Evolutionary conservation across 192 early-diverging fungal species (phyloP), one percentile per base, ranked within the genome.

Genomic region (Umbelopsis sp.): DNA sequence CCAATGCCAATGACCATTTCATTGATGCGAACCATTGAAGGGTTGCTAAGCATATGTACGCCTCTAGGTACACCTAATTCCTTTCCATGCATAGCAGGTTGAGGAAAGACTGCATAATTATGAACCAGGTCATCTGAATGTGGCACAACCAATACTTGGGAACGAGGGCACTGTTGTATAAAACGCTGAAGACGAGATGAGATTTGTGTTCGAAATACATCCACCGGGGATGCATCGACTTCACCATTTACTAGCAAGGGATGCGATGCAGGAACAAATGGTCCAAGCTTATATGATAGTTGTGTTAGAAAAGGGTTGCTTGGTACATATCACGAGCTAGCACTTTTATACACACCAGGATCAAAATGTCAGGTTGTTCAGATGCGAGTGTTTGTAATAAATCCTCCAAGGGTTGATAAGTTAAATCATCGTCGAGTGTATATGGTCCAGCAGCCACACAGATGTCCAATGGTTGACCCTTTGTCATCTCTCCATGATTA

Each of bases 401-500:
- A 18, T 90, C 95, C 18, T 85, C 78, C 68, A 98, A 83, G 7
- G 95, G 92, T 67, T 95, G 90, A 68, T 90, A 99, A 13, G 86
- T 77, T 13, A 96, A 82, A 69, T 89, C 90, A 55, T 91, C 90
- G 9, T 86, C 85, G 30, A 96, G 73, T 10, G 94, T 95, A 75
- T 88, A 99, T 13, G 97, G 97, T 0, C 97, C 97, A 2, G 90
- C 79, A 7, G 94, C 91, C 13, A 92, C 77, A 1, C 94, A 65
- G 8, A 96, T 85, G 52, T 78, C 82, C 45, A 78, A 49, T 44
- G 78, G 80, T 27, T 75, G 74, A 10, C 79, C 79, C 4, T 22
- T 25, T 71, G n/a, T 51, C 11, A 52, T 33, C 23, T 45, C 16
- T n/a, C 49, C 50, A 44, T 73, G 66, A 18, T 72, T 75, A 45